Evolutionary conservation across 441 rosid species (phyloP), one percentile per base, ranked within the genome.

Genomic region (Iberis amara): DNA sequence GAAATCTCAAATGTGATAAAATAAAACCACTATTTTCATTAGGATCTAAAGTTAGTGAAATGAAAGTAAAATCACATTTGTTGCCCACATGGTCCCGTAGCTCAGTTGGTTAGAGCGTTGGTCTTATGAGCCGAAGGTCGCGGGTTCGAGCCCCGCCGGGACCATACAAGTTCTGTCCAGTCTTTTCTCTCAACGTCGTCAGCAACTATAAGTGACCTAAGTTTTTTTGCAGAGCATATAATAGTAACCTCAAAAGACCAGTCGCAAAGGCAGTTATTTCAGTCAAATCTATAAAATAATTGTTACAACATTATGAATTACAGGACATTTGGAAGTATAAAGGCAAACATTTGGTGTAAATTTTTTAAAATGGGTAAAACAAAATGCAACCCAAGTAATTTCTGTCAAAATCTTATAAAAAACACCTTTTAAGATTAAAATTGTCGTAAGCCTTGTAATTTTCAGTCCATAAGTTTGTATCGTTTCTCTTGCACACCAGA

Each of bases 111-210:
- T 85, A 83, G 88, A 83, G 95, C 80, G 83, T 81, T 86, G 91
- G 96, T 90, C 96, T 90, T 90, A 87, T 87, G 90, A 82, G 95
- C 92, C 92, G 85, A 82, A 87, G 82, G 96, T 90, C 83, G 89
- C 83, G 89, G 77, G 82, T 85, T 90, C 83, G 4, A 26, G 30
- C 30, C 30, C 30, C 30, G 30, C 30, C 30, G 30, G 30, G 30
- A 26, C 4, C 30, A 26, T 26, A 1, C 21, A 18, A 1, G 21
- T 18, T 18, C 21, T 18, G 21, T 18, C 21, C 21, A 18, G 21
- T 3, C 21, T 18, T 18, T 26, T 26, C 3, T 26, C 4, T 26
- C 3, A 6, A 26, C 4, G 30, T 4, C 6, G 4, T 26, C 6
- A 26, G 4, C 30, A 26, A 26, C 6, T 26, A 3, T 4, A 26